Conservation (phyloP, 768 basidiomycete species). For the Leccinum pellstonianum region DNA sequence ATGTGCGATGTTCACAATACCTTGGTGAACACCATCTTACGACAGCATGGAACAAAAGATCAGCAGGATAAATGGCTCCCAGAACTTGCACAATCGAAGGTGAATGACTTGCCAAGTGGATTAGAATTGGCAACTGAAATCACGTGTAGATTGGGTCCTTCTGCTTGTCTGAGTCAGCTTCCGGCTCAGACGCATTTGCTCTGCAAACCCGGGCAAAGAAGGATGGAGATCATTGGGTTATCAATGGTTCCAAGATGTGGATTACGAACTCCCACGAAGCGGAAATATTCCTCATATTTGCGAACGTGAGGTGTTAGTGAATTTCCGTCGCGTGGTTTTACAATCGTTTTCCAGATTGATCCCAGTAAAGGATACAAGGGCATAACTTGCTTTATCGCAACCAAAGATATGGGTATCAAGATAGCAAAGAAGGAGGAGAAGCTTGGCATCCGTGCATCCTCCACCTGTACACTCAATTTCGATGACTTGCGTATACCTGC, state of each 20-base stretch:
- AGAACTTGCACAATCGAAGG: slow-evolving; percentile 74
- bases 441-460: slow-evolving; percentile 93
- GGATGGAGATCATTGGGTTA: slow-evolving; percentile 79
- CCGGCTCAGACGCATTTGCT: slow-evolving; percentile 97
- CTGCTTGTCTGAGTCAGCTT: slow-evolving; percentile 88
- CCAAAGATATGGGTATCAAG: slow-evolving; percentile 94
- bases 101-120: slow-evolving; percentile 32
- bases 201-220: slow-evolving; percentile 90
- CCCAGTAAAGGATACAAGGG: slow-evolving; percentile 97
- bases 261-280: slow-evolving; percentile 95
- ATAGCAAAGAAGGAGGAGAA: slow-evolving; percentile 99
- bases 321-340: neutral
- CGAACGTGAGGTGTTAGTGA: slow-evolving; percentile 60
- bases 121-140: slow-evolving; percentile 5
- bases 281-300: slow-evolving; percentile 91
- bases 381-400: slow-evolving; percentile 96
- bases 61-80: slow-evolving; percentile 91
- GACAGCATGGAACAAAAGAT: slow-evolving; percentile 79
- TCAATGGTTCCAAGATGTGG: slow-evolving; percentile 99
- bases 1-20: slow-evolving; percentile 99
- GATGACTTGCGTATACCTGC: slow-evolving; percentile 85
- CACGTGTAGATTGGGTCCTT: slow-evolving; percentile 82
- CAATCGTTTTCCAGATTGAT: slow-evolving; percentile 52
- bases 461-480: slow-evolving; percentile 92
- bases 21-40: slow-evolving; percentile 91